These are phyloP conservation scores for Aegilops sharonensis DNA, from an alignment of 176 grass and related monocot genomes.

Conservation along the genomic window DNA sequence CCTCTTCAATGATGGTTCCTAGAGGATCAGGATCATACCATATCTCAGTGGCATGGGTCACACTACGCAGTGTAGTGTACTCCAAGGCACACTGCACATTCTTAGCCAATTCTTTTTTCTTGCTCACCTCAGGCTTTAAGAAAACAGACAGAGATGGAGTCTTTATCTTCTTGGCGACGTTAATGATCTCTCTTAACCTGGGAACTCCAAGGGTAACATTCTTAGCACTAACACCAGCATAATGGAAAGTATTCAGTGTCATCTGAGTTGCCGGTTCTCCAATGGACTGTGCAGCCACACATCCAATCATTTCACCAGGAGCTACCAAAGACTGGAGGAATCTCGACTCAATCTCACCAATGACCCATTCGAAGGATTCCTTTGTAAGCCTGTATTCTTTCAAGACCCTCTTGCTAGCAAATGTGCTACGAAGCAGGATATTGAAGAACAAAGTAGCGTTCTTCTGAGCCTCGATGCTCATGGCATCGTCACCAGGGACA, in stretches of 20 bases:
- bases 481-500: conserved; percentile 92
- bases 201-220: conserved; percentile 99
- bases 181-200: conserved; percentile 95
- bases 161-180: conserved; percentile 99
- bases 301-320: conserved; percentile 98
- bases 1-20: conserved; percentile 91
- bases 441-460: conserved; percentile 97
- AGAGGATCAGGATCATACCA: conserved; percentile 97
- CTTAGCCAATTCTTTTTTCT: conserved; percentile 87
- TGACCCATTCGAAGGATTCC: conserved; percentile 99
- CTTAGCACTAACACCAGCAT: conserved; percentile 99
- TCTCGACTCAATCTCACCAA: conserved; percentile 93
- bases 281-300: conserved; percentile 97
- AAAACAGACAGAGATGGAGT: conserved; percentile 92
- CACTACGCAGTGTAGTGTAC: conserved; percentile 91
- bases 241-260: conserved; percentile 96
- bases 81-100: conserved; percentile 99
- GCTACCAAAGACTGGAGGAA: conserved; percentile 94
- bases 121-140: conserved; percentile 76
- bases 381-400: conserved; percentile 91
- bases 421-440: conserved; percentile 90
- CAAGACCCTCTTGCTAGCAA: conserved; percentile 93
- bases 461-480: conserved; percentile 97
- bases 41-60: conserved; percentile 97
- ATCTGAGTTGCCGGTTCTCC: conserved; percentile 97